phyloP scores from a whole-genome alignment of 2,329 filamentous ascomycete genomes.

The Paecilomyces niveus region DNA sequence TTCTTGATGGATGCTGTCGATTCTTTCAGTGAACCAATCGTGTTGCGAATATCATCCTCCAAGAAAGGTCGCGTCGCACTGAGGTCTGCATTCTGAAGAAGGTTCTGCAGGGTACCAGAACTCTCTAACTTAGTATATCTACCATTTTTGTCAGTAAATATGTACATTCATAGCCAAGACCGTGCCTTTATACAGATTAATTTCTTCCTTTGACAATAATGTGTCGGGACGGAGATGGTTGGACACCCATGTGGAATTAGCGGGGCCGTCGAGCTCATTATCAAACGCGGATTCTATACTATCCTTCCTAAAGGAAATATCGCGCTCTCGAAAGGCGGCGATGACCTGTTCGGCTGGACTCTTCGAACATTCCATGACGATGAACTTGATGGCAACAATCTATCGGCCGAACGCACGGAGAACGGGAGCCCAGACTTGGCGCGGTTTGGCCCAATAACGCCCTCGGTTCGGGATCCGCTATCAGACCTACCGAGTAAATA shows the following conservation, averaged over 20 bases:
- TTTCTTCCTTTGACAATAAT: slow-evolving; percentile 33
- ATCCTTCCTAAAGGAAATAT: slow-evolving; percentile 20
- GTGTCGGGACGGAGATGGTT: slow-evolving; percentile 26
- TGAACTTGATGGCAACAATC: neutral
- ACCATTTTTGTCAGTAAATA: neutral
- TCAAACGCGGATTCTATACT: slow-evolving; percentile 21
- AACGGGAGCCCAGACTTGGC: neutral
- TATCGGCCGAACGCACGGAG: neutral
- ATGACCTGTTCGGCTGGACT: slow-evolving; percentile 10
- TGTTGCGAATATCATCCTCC: slow-evolving; percentile 30
- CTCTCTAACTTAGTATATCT: slow-evolving; percentile 29
- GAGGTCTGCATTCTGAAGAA: slow-evolving; percentile 21
- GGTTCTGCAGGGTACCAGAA: slow-evolving; percentile 20
- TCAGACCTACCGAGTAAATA: neutral
- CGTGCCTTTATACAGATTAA: slow-evolving; percentile 22
- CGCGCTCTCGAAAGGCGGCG: slow-evolving; percentile 21
- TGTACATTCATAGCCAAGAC: neutral
- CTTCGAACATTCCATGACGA: neutral
- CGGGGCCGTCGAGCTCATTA: slow-evolving; percentile 8
- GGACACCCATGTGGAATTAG: slow-evolving; percentile 24
- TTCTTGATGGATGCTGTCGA: slow-evolving; percentile 28
- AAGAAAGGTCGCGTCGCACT: slow-evolving; percentile 28
- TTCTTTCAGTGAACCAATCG: slow-evolving; percentile 28
- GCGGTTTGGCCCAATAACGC: neutral
- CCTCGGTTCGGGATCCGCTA: neutral